phyloP scores from a whole-genome alignment of 1,284 basidiomycete genomes.

The Naganishia albida region DNA sequence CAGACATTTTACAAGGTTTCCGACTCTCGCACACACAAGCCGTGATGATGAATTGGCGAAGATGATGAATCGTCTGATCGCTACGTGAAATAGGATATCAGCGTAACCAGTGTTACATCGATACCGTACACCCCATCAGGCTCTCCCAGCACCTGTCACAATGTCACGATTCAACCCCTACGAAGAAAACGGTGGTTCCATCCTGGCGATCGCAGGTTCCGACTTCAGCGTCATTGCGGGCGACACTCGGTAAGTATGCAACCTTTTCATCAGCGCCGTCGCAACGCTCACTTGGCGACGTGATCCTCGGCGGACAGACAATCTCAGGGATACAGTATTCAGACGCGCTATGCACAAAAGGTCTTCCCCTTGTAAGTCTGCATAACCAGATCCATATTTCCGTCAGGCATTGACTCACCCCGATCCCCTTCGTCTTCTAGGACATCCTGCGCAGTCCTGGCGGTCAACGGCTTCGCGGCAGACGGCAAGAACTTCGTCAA shows the following conservation, averaged over 20 bases:
- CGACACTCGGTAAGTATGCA: constrained; percentile 62
- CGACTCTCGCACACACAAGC: too few species aligned
- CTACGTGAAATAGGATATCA: not conserved
- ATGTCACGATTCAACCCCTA: constrained; percentile 72
- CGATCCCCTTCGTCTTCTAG: constrained; percentile 55
- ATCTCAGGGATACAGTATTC: constrained; percentile 90
- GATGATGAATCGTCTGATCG: constrained; percentile 28
- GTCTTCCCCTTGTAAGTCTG: constrained; percentile 56
- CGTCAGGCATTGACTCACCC: not conserved
- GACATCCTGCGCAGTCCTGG: constrained; percentile 88
- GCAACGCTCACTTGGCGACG: too few species aligned
- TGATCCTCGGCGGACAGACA: constrained; percentile 59
- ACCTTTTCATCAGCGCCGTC: not conserved
- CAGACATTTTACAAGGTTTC: too few species aligned
- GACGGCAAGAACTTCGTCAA: constrained; percentile 96
- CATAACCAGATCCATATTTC: not conserved
- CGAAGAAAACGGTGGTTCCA: constrained; percentile 87
- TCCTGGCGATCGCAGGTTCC: constrained; percentile 87
- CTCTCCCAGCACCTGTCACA: not conserved
- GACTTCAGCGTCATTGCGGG: constrained; percentile 92
- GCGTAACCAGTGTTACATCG: not conserved
- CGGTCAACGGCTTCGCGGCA: constrained; percentile 91
- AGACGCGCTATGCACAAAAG: constrained; percentile 87
- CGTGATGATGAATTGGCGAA: constrained; percentile 21
- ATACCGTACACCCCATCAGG: not conserved